A percentile compares a stretch with the other conserved stretches of the same genome.
phyloP scores from a whole-genome alignment of 768 basidiomycete species.

The Hemileccinum rubropunctum region DNA sequence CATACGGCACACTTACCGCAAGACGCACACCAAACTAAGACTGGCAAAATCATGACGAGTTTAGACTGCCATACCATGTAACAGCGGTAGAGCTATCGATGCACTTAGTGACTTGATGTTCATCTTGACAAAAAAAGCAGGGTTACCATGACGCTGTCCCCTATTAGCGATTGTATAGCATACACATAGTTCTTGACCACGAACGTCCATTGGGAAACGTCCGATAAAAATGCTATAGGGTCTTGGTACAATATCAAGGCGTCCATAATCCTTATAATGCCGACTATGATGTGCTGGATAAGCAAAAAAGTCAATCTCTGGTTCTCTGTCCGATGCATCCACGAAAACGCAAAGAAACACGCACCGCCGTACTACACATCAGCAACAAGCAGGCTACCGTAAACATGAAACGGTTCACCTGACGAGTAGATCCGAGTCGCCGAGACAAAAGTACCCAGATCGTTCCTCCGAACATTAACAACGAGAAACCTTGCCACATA shows the following conservation, averaged over 20 bases:
- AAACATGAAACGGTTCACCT: neutral
- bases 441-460: conserved; percentile 17
- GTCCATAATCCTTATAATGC: conserved; percentile 13
- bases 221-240: conserved; percentile 21
- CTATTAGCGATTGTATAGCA: conserved; percentile 17
- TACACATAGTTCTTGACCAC: conserved; percentile 17
- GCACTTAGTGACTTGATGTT: neutral
- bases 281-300: conserved; percentile 12
- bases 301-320: neutral
- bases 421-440: neutral
- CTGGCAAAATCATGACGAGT: conserved; percentile 19
- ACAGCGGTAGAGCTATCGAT: conserved; percentile 9
- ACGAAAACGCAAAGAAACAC: neutral
- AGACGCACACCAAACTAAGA: conserved; percentile 23
- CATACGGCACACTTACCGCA: conserved; percentile 5
- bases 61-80: conserved; percentile 27
- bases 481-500: conserved; percentile 24
- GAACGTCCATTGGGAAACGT: conserved; percentile 20
- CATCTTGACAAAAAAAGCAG: neutral
- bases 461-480: conserved; percentile 30
- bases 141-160: conserved; percentile 24
- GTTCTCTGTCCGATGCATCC: too few species aligned
- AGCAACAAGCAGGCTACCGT: conserved; percentile 15
- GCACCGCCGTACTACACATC: conserved; percentile 21
- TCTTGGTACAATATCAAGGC: conserved; percentile 21